Evolutionary conservation across 805 yeast species (phyloP).

Genomic region (Hanseniaspora lachancei): DNA sequence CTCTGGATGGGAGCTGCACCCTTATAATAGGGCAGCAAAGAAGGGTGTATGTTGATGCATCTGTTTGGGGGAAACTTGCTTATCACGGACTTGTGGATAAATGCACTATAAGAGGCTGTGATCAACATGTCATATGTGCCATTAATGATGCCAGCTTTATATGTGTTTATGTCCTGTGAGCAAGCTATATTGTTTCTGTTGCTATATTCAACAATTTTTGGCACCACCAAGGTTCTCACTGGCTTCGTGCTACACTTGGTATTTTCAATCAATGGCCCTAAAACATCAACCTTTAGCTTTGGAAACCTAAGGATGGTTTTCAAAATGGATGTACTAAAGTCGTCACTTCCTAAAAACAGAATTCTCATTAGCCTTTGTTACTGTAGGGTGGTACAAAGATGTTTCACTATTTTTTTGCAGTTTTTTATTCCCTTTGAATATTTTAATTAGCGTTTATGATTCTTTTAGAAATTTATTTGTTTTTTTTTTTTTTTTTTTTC

Average conservation of each 20-base stretch:
- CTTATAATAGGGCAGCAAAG: constrained; percentile 63
- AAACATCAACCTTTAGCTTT: constrained; percentile 30
- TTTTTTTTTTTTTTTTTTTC: too few relatives aligned
- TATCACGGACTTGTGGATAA: constrained; percentile 58
- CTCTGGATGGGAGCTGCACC: constrained; percentile 88
- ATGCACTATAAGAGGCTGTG: constrained; percentile 83
- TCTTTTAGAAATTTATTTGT: too few relatives aligned
- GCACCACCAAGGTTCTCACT: neutral
- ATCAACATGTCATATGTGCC: constrained; percentile 47
- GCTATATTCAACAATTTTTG: constrained; percentile 6
- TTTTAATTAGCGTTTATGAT: too few relatives aligned
- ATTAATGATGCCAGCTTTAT: constrained; percentile 14
- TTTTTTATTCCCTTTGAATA: too few relatives aligned
- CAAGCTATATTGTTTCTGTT: constrained; percentile 16
- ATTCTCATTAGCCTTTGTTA: constrained; percentile 22
- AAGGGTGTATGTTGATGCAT: constrained; percentile 82
- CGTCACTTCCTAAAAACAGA: constrained; percentile 71
- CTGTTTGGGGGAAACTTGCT: constrained; percentile 20
- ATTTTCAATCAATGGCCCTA: constrained; percentile 36
- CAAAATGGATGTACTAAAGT: constrained; percentile 49
- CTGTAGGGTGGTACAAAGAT: too few relatives aligned
- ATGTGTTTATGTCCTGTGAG: constrained; percentile 19
- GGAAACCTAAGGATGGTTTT: constrained; percentile 4
- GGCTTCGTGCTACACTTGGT: constrained; percentile 17
- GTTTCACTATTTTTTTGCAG: too few relatives aligned